These are phyloP conservation scores for Chalciporus sp. DNA, from an alignment of 1,284 basidiomycete species.

Conservation along the genomic window DNA sequence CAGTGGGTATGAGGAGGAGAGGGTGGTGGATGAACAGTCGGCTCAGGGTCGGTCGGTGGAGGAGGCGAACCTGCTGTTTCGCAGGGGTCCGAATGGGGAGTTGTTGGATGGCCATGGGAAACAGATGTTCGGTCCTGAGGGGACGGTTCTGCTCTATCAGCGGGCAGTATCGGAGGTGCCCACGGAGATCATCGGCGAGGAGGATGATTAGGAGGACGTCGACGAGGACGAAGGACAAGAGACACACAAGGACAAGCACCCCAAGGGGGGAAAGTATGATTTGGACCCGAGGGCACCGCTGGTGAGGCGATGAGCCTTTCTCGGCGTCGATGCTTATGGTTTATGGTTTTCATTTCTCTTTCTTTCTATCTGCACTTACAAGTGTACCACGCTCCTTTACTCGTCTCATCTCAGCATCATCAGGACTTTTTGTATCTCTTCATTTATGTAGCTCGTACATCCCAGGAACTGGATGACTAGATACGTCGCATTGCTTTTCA, in stretches of 20 bases:
- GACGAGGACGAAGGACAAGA: neutral
- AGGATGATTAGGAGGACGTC: neutral
- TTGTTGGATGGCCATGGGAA: constrained; percentile 18
- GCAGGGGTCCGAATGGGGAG: constrained; percentile 24
- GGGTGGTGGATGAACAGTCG: constrained; percentile 7
- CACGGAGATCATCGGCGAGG: neutral
- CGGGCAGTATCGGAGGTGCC: neutral
- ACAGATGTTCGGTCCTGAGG: constrained; percentile 26
- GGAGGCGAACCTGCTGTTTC: neutral
- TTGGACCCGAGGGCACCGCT: constrained; percentile 27
- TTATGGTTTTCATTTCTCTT: neutral
- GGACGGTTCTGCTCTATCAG: constrained; percentile 20
- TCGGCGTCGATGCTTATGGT: neutral
- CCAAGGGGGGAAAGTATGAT: neutral
- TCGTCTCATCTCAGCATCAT: neutral
- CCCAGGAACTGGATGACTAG: neutral
- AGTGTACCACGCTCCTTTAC: neutral
- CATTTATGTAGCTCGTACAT: neutral
- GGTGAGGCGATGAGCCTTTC: neutral
- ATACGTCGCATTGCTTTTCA: neutral
- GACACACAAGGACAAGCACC: neutral
- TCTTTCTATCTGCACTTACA: neutral
- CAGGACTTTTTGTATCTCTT: neutral
- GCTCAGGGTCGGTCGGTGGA: neutral
- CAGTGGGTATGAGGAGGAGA: constrained; percentile 22